Percentiles rank a stretch among this genome's conserved stretches.
Conservation (phyloP, 441 rosid genomes). For the Bruguiera hainesii region DNA sequence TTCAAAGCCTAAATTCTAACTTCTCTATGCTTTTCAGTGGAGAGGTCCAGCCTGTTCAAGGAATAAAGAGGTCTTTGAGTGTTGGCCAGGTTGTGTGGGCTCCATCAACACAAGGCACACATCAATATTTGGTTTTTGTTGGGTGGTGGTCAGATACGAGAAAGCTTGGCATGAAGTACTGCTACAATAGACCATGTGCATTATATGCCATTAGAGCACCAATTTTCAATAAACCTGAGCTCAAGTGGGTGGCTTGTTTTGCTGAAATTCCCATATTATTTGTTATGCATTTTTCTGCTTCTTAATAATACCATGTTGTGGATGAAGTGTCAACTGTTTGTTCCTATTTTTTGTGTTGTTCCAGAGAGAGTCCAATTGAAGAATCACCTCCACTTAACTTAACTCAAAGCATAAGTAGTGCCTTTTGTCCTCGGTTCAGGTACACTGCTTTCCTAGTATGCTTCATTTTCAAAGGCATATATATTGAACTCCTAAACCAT, state of each 20-base stretch:
- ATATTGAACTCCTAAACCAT: no score
- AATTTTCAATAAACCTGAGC: slow-evolving; percentile 26
- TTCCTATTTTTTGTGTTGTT: slow-evolving; percentile 18
- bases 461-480: neutral
- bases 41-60: slow-evolving; percentile 60
- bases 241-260: slow-evolving; percentile 49
- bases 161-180: slow-evolving; percentile 91
- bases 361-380: slow-evolving; percentile 47
- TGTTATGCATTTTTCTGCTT: neutral
- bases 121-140: slow-evolving; percentile 71
- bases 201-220: slow-evolving; percentile 54
- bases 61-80: slow-evolving; percentile 68
- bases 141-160: slow-evolving; percentile 75
- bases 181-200: slow-evolving; percentile 82
- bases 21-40: slow-evolving; percentile 46
- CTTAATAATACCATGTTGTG: slow-evolving; percentile 14
- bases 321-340: slow-evolving; percentile 5
- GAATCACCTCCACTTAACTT: slow-evolving; percentile 39
- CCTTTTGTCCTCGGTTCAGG: slow-evolving; percentile 84
- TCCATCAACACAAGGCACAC: slow-evolving; percentile 39
- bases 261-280: slow-evolving; percentile 7
- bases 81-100: slow-evolving; percentile 96
- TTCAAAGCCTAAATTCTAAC: slow-evolving; percentile 8
- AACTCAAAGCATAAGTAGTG: slow-evolving; percentile 72
- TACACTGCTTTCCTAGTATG: slow-evolving; percentile 19